phyloP scores from a whole-genome alignment of 805 yeast species.

The Blastobotrys attinorum region DNA sequence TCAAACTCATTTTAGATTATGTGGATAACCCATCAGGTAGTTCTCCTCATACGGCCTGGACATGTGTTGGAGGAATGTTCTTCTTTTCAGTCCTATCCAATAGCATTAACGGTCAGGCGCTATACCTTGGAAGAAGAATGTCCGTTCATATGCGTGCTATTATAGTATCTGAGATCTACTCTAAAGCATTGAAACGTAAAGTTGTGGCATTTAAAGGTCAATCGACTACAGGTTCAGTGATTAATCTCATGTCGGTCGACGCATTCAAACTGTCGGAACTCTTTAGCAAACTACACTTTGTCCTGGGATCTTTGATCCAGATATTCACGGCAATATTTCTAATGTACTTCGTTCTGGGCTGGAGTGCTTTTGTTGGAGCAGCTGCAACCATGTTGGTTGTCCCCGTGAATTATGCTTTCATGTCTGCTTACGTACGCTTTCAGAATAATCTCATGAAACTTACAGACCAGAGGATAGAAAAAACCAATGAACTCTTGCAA shows the following conservation, averaged over 20 bases:
- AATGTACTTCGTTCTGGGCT: slow-evolving; percentile 58
- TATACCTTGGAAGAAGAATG: neutral
- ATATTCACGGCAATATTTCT: slow-evolving; percentile 24
- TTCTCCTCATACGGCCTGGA: slow-evolving; percentile 76
- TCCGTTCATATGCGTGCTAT: neutral
- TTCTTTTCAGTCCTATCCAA: slow-evolving; percentile 13
- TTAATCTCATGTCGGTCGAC: slow-evolving; percentile 87
- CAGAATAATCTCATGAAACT: slow-evolving; percentile 65
- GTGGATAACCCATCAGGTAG: slow-evolving; percentile 61
- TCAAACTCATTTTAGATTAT: slow-evolving; percentile 73
- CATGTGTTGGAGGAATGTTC: slow-evolving; percentile 70
- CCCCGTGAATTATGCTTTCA: slow-evolving; percentile 65
- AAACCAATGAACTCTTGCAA: slow-evolving; percentile 82
- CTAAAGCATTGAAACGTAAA: slow-evolving; percentile 1
- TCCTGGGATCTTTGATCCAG: slow-evolving; percentile 46
- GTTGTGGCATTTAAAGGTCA: neutral
- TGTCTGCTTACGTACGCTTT: slow-evolving; percentile 48
- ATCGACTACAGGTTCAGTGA: slow-evolving; percentile 49
- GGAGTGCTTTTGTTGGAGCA: slow-evolving; percentile 81
- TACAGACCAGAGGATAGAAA: slow-evolving; percentile 88
- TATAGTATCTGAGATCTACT: neutral
- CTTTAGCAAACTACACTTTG: slow-evolving; percentile 38
- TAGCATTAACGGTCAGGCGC: neutral
- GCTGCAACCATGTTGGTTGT: slow-evolving; percentile 48
- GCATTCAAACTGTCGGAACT: slow-evolving; percentile 91